These are phyloP conservation scores for Biscutella auriculata DNA, from an alignment of 441 rosid genomes.

Conservation along the genomic window DNA sequence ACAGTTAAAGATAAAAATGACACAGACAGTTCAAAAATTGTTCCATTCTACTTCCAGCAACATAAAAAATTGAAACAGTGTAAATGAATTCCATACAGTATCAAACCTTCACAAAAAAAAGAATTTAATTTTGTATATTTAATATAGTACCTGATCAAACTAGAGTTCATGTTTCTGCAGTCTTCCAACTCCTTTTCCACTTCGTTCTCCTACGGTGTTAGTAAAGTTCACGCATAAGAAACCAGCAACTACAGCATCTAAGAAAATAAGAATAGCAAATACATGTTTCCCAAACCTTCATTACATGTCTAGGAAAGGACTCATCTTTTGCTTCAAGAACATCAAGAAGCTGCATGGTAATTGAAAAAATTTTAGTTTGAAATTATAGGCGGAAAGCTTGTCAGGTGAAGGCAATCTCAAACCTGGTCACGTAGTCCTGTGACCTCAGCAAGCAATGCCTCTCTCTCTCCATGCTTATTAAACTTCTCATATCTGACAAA, in stretches of 20 bases:
- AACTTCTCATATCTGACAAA: conserved; percentile 53
- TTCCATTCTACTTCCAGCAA: neutral
- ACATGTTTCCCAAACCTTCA: conserved; percentile 33
- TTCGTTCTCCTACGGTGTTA: conserved; percentile 37
- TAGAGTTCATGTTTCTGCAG: conserved; percentile 56
- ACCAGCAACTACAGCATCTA: conserved; percentile 4
- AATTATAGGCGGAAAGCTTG: conserved; percentile 6
- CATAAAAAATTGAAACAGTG: conserved; percentile 9
- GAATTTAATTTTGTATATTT: neutral
- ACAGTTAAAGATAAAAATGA: neutral
- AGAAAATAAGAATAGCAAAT: conserved; percentile 8
- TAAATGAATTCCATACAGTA: neutral
- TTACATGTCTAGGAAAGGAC: conserved; percentile 19
- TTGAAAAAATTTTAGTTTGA: conserved; percentile 10
- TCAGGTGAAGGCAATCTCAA: conserved; percentile 14
- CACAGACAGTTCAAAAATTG: neutral
- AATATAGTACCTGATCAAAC: conserved; percentile 47
- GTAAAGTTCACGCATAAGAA: conserved; percentile 13
- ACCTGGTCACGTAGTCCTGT: conserved; percentile 75
- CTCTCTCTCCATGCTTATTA: conserved; percentile 60
- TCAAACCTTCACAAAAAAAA: conserved; percentile 7
- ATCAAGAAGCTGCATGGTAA: conserved; percentile 43
- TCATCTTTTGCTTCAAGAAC: conserved; percentile 35
- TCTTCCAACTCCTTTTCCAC: conserved; percentile 50
- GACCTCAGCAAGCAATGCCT: conserved; percentile 48